A percentile compares a stretch with the other conserved stretches of the same genome.
Conservation (phyloP, 805 yeast species). For the Tetrapisispora phaffii region DNA sequence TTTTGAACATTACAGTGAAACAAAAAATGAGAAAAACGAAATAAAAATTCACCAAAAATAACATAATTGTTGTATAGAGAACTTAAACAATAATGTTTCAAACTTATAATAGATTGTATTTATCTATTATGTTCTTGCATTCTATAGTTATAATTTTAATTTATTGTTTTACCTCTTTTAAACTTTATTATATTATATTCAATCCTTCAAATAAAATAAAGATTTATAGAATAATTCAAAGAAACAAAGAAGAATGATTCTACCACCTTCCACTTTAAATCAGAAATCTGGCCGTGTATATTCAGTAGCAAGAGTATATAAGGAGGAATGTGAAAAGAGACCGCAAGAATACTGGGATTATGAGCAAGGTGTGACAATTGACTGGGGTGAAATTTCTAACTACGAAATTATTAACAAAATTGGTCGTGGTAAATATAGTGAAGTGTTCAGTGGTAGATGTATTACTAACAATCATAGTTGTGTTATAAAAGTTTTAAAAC, state of each 20-base stretch:
- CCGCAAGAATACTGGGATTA: conserved; percentile 87
- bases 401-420: conserved; percentile 78
- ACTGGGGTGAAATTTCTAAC: conserved; percentile 78
- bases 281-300: conserved; percentile 30
- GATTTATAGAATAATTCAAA: background rate
- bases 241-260: conserved; percentile 21
- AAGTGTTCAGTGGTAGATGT: conserved; percentile 80
- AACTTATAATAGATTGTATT: too few relatives aligned
- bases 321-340: conserved; percentile 66
- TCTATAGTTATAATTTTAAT: too few relatives aligned
- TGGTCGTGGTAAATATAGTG: conserved; percentile 90
- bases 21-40: too few relatives aligned
- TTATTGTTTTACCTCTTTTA: too few relatives aligned
- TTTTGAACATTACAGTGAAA: too few relatives aligned
- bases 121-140: too few relatives aligned
- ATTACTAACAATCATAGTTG: conserved; percentile 50
- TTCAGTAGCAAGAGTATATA: conserved; percentile 67
- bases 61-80: too few relatives aligned
- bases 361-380: conserved; percentile 50
- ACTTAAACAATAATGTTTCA: too few relatives aligned
- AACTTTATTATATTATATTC: too few relatives aligned
- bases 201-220: too few relatives aligned
- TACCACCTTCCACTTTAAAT: conserved; percentile 29
- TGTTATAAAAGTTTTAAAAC: conserved; percentile 86
- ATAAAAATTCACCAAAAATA: too few relatives aligned